Base-by-base conservation (phyloP, 164 flowering plant species). In the Piper longum region DNA sequence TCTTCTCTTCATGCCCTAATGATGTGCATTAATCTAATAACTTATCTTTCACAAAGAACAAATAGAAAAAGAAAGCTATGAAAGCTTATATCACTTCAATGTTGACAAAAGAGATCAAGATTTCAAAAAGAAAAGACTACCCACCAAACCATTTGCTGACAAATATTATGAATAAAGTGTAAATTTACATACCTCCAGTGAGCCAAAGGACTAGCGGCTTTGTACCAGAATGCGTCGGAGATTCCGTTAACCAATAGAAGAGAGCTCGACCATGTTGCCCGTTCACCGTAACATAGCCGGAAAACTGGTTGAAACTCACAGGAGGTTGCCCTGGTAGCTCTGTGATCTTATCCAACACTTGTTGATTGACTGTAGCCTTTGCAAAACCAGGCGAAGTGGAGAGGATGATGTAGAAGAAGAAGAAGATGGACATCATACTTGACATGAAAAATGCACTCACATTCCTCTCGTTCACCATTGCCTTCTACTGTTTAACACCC, bases 201-300 rank as follows among this genome's bases (percentile, higher is more conserved):
- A 89, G 91, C 96, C 96, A 89, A 69, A 89, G 88, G 67, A 89
- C 83, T 54, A 89, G 86, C 40, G 96, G 96, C 62, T 82, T 89
- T 5, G 61, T 75, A 40, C 74, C 56, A 0, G 91, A 73, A 62
- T 57, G 11, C 19, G 56, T 7, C 7, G 69, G 7, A 36, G 96
- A 80, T 64, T 87, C 89, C 3, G 86, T 85, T 11, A 89, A 57
- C 95, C 95, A 89, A 57, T 89, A 89, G 68, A 89, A 89, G 61
- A 89, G 83, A 61, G 91, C 85, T 61, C 96, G 70, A 3, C 96
- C 95, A 26, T 81, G 81, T 18, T 61, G 17, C 48, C 81, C 71
- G 59, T 89, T 78, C 52, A 89, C 95, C 0, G 88, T 82, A 42
- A 89, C 80, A 61, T 89, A 87, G 58, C 96, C 96, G 11, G 96